A percentile compares a stretch with the other conserved stretches of the same genome.
Evolutionary conservation across 2,329 filamentous ascomycete species (phyloP).

Genomic region (Rhytidhysteron rufulum): DNA sequence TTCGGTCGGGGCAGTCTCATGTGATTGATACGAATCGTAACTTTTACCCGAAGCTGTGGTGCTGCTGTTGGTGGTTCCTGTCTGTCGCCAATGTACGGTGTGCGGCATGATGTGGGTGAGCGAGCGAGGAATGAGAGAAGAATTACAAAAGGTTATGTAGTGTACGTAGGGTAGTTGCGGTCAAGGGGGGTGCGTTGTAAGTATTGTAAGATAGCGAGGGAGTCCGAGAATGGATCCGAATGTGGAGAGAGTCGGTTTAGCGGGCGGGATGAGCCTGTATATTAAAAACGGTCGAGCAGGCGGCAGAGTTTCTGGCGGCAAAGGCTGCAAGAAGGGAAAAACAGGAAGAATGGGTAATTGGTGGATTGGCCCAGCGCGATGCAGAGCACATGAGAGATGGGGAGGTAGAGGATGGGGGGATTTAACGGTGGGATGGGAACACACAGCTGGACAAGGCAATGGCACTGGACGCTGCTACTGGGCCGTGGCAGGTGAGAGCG

Average conservation of each 20-base stretch:
- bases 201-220: constrained; percentile 1
- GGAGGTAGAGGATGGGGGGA: not conserved
- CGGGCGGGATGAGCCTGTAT: not conserved
- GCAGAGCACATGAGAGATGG: not conserved
- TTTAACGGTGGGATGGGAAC: not conserved
- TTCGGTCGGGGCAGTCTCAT: constrained; percentile 31
- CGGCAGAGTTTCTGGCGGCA: not conserved
- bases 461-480: no score
- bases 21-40: constrained; percentile 25
- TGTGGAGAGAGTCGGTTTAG: not conserved
- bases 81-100: constrained; percentile 27
- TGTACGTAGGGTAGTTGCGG: no score
- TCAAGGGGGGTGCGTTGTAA: constrained; percentile 1
- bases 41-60: constrained; percentile 23
- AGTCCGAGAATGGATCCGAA: not conserved
- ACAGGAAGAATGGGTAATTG: not conserved
- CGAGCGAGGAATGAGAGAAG: constrained; percentile 14
- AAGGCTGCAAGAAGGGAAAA: not conserved
- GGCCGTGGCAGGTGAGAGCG: no score
- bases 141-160: constrained; percentile 7
- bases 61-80: constrained; percentile 28
- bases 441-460: no score
- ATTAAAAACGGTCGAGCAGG: constrained; percentile 5
- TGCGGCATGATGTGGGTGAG: constrained; percentile 26
- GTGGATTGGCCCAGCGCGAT: no score